Conservation (phyloP, 208 protist species). For the Wallacemonas rigidus region DNA sequence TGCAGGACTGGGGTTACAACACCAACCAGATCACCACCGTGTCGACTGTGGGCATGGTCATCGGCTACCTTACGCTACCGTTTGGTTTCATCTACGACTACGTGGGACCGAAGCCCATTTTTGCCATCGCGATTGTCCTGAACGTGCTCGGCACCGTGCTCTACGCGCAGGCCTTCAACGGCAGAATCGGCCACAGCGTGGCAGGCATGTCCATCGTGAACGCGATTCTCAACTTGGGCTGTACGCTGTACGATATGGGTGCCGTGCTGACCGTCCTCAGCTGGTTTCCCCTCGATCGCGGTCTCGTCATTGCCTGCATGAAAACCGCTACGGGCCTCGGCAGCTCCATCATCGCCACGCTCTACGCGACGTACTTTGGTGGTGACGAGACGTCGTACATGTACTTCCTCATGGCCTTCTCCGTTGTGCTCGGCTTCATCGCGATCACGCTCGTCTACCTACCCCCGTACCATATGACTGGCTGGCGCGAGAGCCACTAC, state of each 20-base stretch:
- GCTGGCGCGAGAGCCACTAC: conserved; percentile 35
- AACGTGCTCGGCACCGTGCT: conserved; percentile 37
- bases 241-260: conserved; percentile 54
- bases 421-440: conserved; percentile 33
- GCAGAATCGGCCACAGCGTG: conserved; percentile 38
- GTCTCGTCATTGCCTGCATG: conserved; percentile 37
- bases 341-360: conserved; percentile 37
- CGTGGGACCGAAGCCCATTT: conserved; percentile 55
- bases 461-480: conserved; percentile 51
- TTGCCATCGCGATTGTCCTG: conserved; percentile 35
- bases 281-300: conserved; percentile 55
- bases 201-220: conserved; percentile 44
- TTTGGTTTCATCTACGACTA: conserved; percentile 63
- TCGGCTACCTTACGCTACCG: conserved; percentile 54
- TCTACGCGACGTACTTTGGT: conserved; percentile 45
- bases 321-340: conserved; percentile 54
- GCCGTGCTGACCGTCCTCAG: conserved; percentile 46
- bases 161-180: conserved; percentile 43
- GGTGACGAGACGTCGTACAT: conserved; percentile 35
- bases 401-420: conserved; percentile 42
- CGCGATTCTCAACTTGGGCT: conserved; percentile 51
- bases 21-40: conserved; percentile 57
- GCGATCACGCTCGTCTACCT: conserved; percentile 37
- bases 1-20: conserved; percentile 31
- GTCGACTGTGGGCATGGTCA: conserved; percentile 55